Conservation (phyloP, 2,329 filamentous ascomycete genomes). For the Alternaria sp. region DNA sequence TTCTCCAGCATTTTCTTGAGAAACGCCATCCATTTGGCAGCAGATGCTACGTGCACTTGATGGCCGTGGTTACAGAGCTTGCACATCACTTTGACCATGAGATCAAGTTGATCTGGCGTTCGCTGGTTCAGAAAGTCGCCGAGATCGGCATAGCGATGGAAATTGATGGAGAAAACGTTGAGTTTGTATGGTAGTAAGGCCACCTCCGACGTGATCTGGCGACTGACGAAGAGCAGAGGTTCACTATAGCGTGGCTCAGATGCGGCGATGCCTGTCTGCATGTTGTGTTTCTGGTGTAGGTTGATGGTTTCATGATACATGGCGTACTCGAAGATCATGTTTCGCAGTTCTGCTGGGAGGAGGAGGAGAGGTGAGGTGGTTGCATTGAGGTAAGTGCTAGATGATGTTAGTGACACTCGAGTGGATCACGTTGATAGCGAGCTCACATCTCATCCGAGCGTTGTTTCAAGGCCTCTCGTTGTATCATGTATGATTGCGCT, state of each 20-base stretch:
- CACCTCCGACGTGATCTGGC: background rate
- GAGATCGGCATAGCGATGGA: accelerated
- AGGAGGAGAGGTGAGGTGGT: background rate
- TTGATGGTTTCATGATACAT: too few species aligned
- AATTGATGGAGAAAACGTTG: accelerated
- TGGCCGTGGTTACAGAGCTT: too few species aligned
- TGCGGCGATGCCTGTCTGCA: too few species aligned
- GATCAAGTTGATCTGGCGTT: background rate
- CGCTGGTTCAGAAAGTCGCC: accelerated
- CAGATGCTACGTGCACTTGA: background rate
- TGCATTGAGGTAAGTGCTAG: background rate
- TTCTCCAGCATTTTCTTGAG: too few species aligned
- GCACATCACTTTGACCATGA: background rate
- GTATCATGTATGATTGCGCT: too few species aligned
- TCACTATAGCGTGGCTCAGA: too few species aligned
- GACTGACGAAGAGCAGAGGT: background rate
- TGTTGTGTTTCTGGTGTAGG: too few species aligned
- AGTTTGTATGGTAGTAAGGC: background rate
- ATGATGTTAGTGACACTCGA: too few species aligned
- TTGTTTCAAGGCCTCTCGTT: too few species aligned
- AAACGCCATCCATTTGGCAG: background rate
- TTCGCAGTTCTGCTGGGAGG: background rate
- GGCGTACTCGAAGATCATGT: background rate
- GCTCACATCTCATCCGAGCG: too few species aligned
- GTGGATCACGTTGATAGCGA: too few species aligned